Percentiles rank a stretch among this genome's conserved stretches.
These are phyloP conservation scores for Candida sanyaensis DNA, from an alignment of 1,139 yeast genomes.

Conservation along the genomic window DNA sequence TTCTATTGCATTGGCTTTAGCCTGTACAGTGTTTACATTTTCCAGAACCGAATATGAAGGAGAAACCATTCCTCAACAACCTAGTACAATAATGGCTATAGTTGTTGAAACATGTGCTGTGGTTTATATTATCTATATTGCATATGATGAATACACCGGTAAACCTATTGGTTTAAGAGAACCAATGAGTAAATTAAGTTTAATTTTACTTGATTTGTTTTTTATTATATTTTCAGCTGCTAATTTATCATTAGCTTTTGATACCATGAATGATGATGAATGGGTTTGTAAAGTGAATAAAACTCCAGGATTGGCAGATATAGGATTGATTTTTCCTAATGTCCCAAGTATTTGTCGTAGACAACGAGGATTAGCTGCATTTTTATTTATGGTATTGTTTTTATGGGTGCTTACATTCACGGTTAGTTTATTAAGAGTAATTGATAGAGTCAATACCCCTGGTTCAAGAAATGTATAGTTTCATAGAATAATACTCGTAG, in stretches of 20 bases:
- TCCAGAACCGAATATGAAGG: conserved; percentile 43
- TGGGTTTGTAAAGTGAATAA: conserved; percentile 68
- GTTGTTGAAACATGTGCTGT: conserved; percentile 81
- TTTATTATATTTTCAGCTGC: conserved; percentile 95
- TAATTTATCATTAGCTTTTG: conserved; percentile 80
- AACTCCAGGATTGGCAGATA: conserved; percentile 23
- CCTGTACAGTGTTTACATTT: conserved; percentile 59
- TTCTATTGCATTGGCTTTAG: conserved; percentile 64
- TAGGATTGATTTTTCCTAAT: conserved; percentile 27
- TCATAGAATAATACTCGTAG: not conserved
- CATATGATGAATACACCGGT: conserved; percentile 89
- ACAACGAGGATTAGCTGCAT: conserved; percentile 77
- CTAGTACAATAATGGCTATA: conserved; percentile 91
- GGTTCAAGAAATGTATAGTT: conserved; percentile 8
- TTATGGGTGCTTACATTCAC: conserved; percentile 88
- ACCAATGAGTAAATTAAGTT: conserved; percentile 78
- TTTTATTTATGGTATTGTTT: conserved; percentile 70
- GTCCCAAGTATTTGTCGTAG: conserved; percentile 65
- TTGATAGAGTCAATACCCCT: conserved; percentile 44
- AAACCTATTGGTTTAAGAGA: conserved; percentile 88
- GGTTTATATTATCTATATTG: conserved; percentile 74
- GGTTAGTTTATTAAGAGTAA: conserved; percentile 79
- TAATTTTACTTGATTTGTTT: conserved; percentile 74
- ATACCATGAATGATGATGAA: conserved; percentile 73
- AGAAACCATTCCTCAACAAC: conserved; percentile 65